These are phyloP conservation scores for Camelina laxa DNA, from an alignment of 345 rosid genomes.

Conservation along the genomic window DNA sequence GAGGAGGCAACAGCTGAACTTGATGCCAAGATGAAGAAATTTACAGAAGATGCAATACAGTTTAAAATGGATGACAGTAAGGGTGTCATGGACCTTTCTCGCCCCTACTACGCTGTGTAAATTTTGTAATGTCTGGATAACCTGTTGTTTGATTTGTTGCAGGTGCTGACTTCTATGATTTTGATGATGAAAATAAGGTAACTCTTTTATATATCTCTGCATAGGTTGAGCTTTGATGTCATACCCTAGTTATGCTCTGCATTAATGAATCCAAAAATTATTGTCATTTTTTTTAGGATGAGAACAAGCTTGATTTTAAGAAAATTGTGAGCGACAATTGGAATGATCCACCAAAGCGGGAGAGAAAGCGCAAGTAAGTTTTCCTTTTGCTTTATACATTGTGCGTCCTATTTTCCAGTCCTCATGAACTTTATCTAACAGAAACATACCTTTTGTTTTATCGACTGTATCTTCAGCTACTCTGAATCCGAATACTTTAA, in stretches of 20 bases:
- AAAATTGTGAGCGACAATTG: conserved; percentile 95
- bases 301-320: conserved; percentile 89
- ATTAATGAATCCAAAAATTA: not conserved
- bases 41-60: conserved; percentile 96
- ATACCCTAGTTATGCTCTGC: conserved; percentile 30
- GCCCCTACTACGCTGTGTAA: conserved; percentile 3
- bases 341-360: conserved; percentile 98
- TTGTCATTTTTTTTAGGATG: conserved; percentile 58
- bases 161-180: conserved; percentile 95
- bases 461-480: conserved; percentile 55
- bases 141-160: conserved; percentile 36
- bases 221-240: conserved; percentile 19
- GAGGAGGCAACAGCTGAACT: conserved; percentile 98
- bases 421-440: conserved; percentile 17
- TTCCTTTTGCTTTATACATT: conserved; percentile 26
- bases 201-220: conserved; percentile 17
- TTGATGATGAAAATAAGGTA: conserved; percentile 93
- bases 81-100: conserved; percentile 32
- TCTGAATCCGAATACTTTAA: conserved; percentile 97
- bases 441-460: conserved; percentile 5
- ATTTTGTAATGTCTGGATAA: conserved; percentile 18
- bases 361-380: conserved; percentile 96
- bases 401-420: conserved; percentile 16
- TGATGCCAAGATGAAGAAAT: conserved; percentile 99
- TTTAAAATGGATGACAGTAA: conserved; percentile 98